Base-by-base conservation (phyloP, 2,329 filamentous ascomycete genomes). In the Alternaria solani region DNA sequence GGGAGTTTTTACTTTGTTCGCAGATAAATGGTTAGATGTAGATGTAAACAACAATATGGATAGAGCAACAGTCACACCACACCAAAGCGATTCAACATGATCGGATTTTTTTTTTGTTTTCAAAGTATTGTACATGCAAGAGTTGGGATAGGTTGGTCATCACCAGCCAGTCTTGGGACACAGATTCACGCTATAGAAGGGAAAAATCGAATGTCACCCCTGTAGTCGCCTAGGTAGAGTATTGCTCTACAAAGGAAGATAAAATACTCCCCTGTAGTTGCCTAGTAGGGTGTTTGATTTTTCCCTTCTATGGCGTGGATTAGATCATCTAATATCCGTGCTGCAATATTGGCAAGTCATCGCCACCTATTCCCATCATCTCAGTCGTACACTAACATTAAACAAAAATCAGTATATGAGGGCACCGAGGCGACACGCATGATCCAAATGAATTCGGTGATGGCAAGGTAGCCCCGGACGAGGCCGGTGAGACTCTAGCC, bases 21-120 rank as follows among this genome's bases (percentile, higher is more conserved):
- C 7, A 34, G 46, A 48, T 9, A 23, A 38, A 20, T 36, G 46
- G 30, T 49, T 49, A 49, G 46, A 49, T 30, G 49, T 51, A 51
- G 36, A 51, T 41, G 36, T 34, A 36, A 39, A 23, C 23, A 41
- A 23, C 26, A 41, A 23, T 26, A 41, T 28, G 23, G 30, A 51
- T 51, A 28, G 49, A 41, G 20, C 32, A 51, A 41, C 9, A 41
- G 36, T 51, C 49, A 26, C 20, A 32, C 46, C 46, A 38, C 36
- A 30, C 34, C 23, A 9, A 20, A 41, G 9, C 7, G 49, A 51
- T 25, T 30, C 20, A 23, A 41, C 8, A 28, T 26, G 38, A 23
- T 23, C 20, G 5, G 36, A n/a, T 43, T 18, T 25, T 55, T 20
- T 11, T 25, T 47, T 28, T 47, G 34, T 38, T 47, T 55, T 48